These are phyloP conservation scores for Termitomyces sp. DNA, from an alignment of 768 basidiomycete genomes.

Conservation along the genomic window DNA sequence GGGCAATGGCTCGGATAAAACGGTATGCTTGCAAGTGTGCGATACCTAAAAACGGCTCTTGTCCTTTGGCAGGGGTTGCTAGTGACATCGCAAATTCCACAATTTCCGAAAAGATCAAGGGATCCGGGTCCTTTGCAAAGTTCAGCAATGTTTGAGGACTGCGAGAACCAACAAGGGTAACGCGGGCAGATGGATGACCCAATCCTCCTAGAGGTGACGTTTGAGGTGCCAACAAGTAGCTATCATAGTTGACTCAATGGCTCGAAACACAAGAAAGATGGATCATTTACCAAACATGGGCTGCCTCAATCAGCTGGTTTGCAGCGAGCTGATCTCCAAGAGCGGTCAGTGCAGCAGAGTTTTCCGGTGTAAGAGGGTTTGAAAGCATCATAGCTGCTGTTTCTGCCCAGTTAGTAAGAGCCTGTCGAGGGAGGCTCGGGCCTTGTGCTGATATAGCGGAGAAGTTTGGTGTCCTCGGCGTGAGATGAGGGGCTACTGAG, in stretches of 20 bases:
- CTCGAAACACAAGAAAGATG: background rate
- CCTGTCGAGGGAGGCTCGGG: conserved; percentile 50
- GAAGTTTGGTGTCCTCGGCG: conserved; percentile 46
- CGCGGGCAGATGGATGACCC: conserved; percentile 60
- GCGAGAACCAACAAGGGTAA: conserved; percentile 68
- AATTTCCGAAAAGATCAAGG: conserved; percentile 83
- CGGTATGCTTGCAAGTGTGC: conserved; percentile 87
- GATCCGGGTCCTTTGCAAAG: conserved; percentile 63
- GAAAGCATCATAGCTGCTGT: conserved; percentile 79
- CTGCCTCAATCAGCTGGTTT: conserved; percentile 75
- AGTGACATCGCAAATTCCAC: conserved; percentile 86
- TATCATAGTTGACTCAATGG: conserved; percentile 22
- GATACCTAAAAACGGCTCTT: conserved; percentile 78
- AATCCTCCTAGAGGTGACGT: conserved; percentile 68
- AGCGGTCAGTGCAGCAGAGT: conserved; percentile 69
- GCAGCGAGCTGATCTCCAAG: conserved; percentile 78
- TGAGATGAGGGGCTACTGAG: conserved; percentile 24
- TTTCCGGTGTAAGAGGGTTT: conserved; percentile 60
- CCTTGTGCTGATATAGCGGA: conserved; percentile 33
- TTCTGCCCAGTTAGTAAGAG: conserved; percentile 78
- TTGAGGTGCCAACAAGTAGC: conserved; percentile 83
- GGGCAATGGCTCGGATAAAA: conserved; percentile 64
- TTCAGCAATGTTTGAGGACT: conserved; percentile 44
- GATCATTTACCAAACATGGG: conserved; percentile 78
- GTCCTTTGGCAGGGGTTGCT: conserved; percentile 68